These are phyloP conservation scores for Penicillium flavigenum DNA, from an alignment of 495 filamentous ascomycete genomes.

Conservation along the genomic window DNA sequence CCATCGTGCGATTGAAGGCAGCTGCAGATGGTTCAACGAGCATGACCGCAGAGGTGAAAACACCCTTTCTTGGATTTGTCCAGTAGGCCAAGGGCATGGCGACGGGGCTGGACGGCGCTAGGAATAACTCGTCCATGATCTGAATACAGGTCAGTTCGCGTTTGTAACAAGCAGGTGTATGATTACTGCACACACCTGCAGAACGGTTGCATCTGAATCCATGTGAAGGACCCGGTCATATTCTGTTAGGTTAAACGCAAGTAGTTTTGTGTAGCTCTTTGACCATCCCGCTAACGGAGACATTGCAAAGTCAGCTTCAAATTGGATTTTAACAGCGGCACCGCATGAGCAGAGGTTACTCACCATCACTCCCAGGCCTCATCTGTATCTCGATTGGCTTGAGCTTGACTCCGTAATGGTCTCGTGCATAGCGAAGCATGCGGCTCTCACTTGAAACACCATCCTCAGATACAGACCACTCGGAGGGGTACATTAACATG, in stretches of 20 bases:
- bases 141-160: constrained; percentile 15
- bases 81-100: constrained; percentile 65
- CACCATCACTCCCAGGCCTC: constrained; percentile 31
- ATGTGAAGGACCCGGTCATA: constrained; percentile 60
- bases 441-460: constrained; percentile 38
- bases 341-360: constrained; percentile 15
- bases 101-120: constrained; percentile 51
- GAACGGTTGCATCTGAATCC: constrained; percentile 59
- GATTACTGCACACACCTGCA: constrained; percentile 27
- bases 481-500: constrained; percentile 57
- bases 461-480: constrained; percentile 32
- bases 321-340: neutral
- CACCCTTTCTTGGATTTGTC: constrained; percentile 45
- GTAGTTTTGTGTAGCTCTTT: constrained; percentile 59
- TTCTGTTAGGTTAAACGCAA: constrained; percentile 63
- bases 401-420: constrained; percentile 56
- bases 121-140: constrained; percentile 63
- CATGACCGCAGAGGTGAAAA: constrained; percentile 54
- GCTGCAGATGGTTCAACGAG: constrained; percentile 53
- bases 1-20: constrained; percentile 49
- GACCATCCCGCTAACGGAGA: constrained; percentile 45
- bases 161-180: neutral
- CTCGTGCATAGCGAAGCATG: constrained; percentile 55
- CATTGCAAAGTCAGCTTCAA: constrained; percentile 11
- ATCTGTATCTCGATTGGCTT: constrained; percentile 51